Base-by-base conservation (phyloP, 2,329 filamentous ascomycete species). In the Talaromyces atroroseus region DNA sequence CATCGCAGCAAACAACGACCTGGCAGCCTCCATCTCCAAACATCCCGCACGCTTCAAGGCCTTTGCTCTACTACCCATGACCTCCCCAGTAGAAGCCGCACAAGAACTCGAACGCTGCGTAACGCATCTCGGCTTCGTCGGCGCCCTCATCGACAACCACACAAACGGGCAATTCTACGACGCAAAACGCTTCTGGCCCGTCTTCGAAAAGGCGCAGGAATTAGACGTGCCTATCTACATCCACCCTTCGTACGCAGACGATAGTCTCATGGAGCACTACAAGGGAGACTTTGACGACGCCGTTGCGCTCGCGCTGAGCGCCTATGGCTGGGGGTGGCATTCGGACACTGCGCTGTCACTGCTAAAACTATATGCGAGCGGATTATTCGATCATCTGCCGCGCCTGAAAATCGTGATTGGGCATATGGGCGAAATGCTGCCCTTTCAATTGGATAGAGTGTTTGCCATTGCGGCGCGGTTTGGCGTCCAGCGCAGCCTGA, bases 311-410 rank as follows among this genome's bases (percentile, higher is more conserved):
- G 57, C 58, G 8, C 40, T 64, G 2, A 59, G 63, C 12, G 63
- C 65, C 1, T 67, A 54, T 34, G 63, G 61, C 0, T 74, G 67
- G 64, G 69, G 66, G 14, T 75, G 71, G 71, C 74, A 75, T 54
- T 60, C 66, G 11, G 68, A 75, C 20, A 68, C 71, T 0, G 72
- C 63, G 0, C 58, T 69, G 12, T 72, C 73, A 54, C 58, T 75
- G 2, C 59, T 76, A 6, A 59, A 62, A 12, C 71, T 85, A 1
- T 84, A 75, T 60, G 76, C 78, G 1, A 69, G 73, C 0, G 80
- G 81, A 1, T 62, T 83, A 1, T 85, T 85, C 59, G 82, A 84
- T 64, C 68, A 72, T 3, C 79, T 77, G 45, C 81, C 81, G 0
- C 68, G 64, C 20, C 64, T 85, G 8, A 83, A 83, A 62, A 70